A percentile compares a stretch with the other conserved stretches of the same genome.
These are phyloP conservation scores for Aaosphaeria pasadenensis DNA, from an alignment of 2,329 filamentous ascomycete species.

Conservation along the genomic window DNA sequence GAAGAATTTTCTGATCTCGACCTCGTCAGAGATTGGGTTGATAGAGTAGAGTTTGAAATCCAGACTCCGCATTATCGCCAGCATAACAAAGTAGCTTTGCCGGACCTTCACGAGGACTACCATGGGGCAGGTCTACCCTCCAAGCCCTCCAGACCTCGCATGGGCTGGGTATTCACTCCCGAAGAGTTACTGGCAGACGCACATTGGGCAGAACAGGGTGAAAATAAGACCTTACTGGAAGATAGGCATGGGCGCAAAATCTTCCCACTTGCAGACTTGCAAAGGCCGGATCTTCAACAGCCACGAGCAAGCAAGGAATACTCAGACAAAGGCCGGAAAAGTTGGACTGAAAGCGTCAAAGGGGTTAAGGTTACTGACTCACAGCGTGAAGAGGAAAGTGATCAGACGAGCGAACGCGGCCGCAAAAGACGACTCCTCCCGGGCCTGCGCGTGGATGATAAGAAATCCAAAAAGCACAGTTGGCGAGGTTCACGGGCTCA, in stretches of 20 bases:
- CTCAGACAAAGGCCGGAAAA: slow-evolving; percentile 27
- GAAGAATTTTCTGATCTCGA: slow-evolving; percentile 75
- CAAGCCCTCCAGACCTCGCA: slow-evolving; percentile 68
- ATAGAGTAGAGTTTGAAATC: slow-evolving; percentile 58
- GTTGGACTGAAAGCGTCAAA: slow-evolving; percentile 30
- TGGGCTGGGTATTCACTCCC: slow-evolving; percentile 82
- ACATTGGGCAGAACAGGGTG: slow-evolving; percentile 81
- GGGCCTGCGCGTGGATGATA: slow-evolving; percentile 31
- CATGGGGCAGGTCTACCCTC: slow-evolving; percentile 23
- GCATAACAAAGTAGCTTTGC: slow-evolving; percentile 33
- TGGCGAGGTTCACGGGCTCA: slow-evolving; percentile 26
- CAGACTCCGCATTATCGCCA: slow-evolving; percentile 34
- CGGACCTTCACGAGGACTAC: slow-evolving; percentile 27
- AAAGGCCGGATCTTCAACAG: slow-evolving; percentile 23
- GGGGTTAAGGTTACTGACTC: slow-evolving; percentile 20
- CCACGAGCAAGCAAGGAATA: slow-evolving; percentile 34
- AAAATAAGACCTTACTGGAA: slow-evolving; percentile 78
- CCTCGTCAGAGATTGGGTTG: slow-evolving; percentile 73
- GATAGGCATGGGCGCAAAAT: slow-evolving; percentile 74
- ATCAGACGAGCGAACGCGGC: slow-evolving; percentile 35
- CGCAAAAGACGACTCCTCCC: slow-evolving; percentile 32
- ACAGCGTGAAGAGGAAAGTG: slow-evolving; percentile 34
- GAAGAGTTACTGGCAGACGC: slow-evolving; percentile 85
- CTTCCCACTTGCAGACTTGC: slow-evolving; percentile 45
- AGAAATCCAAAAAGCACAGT: slow-evolving; percentile 25